Conservation (phyloP, 805 yeast species). For the Saccharomycopsis sp. region DNA sequence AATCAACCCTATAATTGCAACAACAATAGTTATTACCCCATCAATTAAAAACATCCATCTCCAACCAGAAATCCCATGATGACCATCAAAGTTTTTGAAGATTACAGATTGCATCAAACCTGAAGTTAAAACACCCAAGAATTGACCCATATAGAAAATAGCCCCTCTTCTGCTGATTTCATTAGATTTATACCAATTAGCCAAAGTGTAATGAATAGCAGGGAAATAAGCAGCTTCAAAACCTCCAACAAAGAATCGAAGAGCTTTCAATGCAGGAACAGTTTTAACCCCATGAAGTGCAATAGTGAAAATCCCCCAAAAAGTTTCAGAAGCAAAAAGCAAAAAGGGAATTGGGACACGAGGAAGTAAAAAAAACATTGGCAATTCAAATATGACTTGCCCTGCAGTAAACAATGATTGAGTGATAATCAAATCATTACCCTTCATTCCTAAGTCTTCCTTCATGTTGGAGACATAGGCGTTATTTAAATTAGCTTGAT, state of each 20-base stretch:
- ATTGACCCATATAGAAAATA: slow-evolving; percentile 54
- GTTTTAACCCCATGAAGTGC: slow-evolving; percentile 43
- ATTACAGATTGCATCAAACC: slow-evolving; percentile 58
- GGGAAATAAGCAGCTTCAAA: slow-evolving; percentile 68
- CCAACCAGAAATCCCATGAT: slow-evolving; percentile 55
- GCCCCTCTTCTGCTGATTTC: slow-evolving; percentile 60
- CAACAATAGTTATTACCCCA: slow-evolving; percentile 30
- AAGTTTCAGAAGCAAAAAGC: slow-evolving; percentile 49
- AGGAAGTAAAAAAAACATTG: slow-evolving; percentile 52
- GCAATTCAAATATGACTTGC: slow-evolving; percentile 52
- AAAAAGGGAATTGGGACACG: slow-evolving; percentile 48
- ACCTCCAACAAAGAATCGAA: slow-evolving; percentile 60
- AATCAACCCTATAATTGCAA: slow-evolving; percentile 26
- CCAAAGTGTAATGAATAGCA: slow-evolving; percentile 51
- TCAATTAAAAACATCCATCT: slow-evolving; percentile 69
- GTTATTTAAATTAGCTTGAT: slow-evolving; percentile 51
- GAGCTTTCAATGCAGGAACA: slow-evolving; percentile 47
- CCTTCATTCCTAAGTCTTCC: slow-evolving; percentile 48
- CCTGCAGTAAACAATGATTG: slow-evolving; percentile 56
- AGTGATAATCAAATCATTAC: slow-evolving; percentile 55
- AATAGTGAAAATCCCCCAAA: slow-evolving; percentile 64
- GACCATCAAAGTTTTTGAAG: slow-evolving; percentile 40
- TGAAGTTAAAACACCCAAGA: slow-evolving; percentile 53
- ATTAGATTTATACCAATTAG: slow-evolving; percentile 49
- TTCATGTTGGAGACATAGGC: slow-evolving; percentile 63